Evolutionary conservation across 2,329 filamentous ascomycete genomes (phyloP).

Genomic region (Ascochyta fabae): DNA sequence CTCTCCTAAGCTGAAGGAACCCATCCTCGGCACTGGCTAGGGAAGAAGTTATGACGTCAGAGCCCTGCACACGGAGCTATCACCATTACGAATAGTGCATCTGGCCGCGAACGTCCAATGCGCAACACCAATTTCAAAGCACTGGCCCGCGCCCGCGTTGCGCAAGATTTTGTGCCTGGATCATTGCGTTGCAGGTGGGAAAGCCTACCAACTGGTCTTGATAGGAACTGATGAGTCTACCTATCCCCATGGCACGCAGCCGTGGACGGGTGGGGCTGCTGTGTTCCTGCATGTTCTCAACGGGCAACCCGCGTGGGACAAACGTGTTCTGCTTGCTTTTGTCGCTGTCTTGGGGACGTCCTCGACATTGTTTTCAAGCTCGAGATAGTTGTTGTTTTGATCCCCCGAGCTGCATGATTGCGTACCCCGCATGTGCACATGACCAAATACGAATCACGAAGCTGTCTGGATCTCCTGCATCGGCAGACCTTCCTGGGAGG

Average conservation of each 20-base stretch:
- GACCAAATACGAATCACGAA: constrained; percentile 2
- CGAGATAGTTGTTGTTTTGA: not conserved
- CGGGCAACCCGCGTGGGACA: constrained; percentile 8
- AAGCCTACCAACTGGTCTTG: not conserved
- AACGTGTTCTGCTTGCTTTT: not conserved
- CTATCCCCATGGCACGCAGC: constrained; percentile 3
- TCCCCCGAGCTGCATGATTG: not conserved
- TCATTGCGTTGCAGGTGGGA: not conserved
- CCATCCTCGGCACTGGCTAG: constrained; percentile 10
- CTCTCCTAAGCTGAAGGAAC: constrained; percentile 10
- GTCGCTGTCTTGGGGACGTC: not conserved
- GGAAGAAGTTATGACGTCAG: constrained; percentile 14
- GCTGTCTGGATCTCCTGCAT: constrained; percentile 1
- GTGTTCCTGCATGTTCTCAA: constrained; percentile 12
- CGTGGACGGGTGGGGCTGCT: constrained; percentile 2
- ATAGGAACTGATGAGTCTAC: not conserved
- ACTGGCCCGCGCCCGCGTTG: not conserved
- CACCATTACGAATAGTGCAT: constrained; percentile 15
- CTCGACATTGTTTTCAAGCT: not conserved
- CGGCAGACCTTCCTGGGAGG: constrained; percentile 9
- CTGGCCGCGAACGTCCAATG: constrained; percentile 17
- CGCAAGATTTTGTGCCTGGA: constrained; percentile 1
- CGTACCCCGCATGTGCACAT: constrained; percentile 14
- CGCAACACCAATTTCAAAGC: constrained; percentile 14
- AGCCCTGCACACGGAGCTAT: constrained; percentile 6